phyloP scores from a whole-genome alignment of 306 rosid species.

The Inga leiocalycina region DNA sequence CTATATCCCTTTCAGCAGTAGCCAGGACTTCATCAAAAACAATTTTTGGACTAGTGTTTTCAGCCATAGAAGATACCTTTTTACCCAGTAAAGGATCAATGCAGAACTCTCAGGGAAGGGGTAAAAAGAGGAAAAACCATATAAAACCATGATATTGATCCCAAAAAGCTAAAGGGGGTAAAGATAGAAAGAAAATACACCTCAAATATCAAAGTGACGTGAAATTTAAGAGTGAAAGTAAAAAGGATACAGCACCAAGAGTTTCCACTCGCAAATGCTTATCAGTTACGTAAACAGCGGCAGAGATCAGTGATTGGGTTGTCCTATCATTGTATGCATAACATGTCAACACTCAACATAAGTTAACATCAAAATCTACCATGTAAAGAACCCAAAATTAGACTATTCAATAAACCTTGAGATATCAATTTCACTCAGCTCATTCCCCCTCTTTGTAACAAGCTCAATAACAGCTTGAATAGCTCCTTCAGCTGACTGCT shows the following conservation, averaged over 20 bases:
- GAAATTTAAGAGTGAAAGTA: constrained; percentile 5
- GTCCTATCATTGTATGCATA: constrained; percentile 63
- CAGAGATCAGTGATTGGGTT: constrained; percentile 85
- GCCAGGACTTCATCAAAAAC: constrained; percentile 92
- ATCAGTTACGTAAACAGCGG: constrained; percentile 72
- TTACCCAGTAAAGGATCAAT: constrained; percentile 55
- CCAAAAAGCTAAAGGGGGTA: constrained; percentile 9
- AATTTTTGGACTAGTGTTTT: constrained; percentile 77
- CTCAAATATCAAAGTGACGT: constrained; percentile 1
- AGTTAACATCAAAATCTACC: constrained; percentile 25
- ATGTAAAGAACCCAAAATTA: constrained; percentile 23
- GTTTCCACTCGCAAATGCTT: constrained; percentile 87
- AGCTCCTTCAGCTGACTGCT: constrained; percentile 96
- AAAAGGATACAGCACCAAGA: constrained; percentile 96
- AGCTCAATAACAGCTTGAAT: constrained; percentile 92
- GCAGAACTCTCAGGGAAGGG: neutral
- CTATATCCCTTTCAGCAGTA: constrained; percentile 85
- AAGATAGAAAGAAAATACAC: constrained; percentile 17
- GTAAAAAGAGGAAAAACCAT: neutral
- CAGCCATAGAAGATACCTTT: constrained; percentile 94
- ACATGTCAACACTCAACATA: constrained; percentile 40
- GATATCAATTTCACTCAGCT: constrained; percentile 76
- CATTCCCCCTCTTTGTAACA: constrained; percentile 78
- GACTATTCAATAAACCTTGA: constrained; percentile 65
- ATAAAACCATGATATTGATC: neutral